Evolutionary conservation across 805 yeast genomes (phyloP), one percentile per base, ranked within the genome.

Genomic region (Kluyveromyces nonfermentans): DNA sequence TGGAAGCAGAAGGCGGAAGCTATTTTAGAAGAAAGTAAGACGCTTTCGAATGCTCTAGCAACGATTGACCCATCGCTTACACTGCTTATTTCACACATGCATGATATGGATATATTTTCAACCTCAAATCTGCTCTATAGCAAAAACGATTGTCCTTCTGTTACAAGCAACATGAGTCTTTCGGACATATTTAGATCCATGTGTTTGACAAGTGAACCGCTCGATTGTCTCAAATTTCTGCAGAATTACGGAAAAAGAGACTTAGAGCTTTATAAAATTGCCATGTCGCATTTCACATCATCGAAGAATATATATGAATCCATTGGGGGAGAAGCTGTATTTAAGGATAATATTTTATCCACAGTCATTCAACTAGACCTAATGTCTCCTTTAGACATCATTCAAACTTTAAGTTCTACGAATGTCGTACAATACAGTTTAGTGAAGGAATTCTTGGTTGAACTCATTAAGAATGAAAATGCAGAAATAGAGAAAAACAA

Each of bases 301-400:
- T 65, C 74, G 1, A 73, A 73, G 34, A 68, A 67, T 2, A 62
- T 80, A 2, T 73, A 77, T 47, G 64, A 71, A 2, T 63, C 67
- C 31, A 72, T 83, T 5, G 78, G 85, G 1, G 71, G 73, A 14
- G 67, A 65, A 20, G 72, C 73, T 35, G 67, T 73, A 38, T 63
- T 77, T 44, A 55, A 53, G 38, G 62, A 65, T 41, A 56, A 58
- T 15, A 65, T 89, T 1, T 60, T 90, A 16, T 64, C 73, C 21
- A 72, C 69, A 45, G 73, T 85, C 39, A 72, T 75, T 38, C 58
- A 67, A 2, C 64, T 68, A 14, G 73, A 75, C 39, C 57, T 83
- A 14, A 69, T 85, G 64, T 70, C 94, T 0, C 84, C 94, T 0
- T 61, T 86, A 16, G 96, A 89, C 50, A 67, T 93, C 1, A 69